Conservation (phyloP, 192 early-diverging fungal species). For the Mortierella hygrophila region DNA sequence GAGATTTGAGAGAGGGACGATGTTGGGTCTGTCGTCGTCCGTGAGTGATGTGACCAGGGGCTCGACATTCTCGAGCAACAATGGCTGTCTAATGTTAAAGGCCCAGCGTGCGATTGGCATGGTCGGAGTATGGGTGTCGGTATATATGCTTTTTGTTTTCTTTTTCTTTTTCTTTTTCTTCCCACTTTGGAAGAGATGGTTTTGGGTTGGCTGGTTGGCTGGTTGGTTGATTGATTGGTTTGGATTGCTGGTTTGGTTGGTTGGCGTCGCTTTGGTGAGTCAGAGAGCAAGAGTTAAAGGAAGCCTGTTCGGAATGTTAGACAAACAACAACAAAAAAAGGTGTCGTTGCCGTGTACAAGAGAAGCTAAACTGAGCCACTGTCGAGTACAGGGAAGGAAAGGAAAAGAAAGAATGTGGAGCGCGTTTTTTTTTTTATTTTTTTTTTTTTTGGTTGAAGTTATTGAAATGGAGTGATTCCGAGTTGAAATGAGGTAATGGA, state of each 20-base stretch:
- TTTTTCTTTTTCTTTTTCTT: neutral
- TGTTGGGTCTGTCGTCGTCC: slow-evolving; percentile 29
- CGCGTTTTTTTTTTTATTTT: neutral
- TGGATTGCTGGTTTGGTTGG: neutral
- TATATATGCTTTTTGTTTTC: neutral
- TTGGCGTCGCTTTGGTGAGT: neutral
- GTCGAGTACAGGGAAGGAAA: neutral
- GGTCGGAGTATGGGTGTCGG: neutral
- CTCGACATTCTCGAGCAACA: slow-evolving; percentile 42
- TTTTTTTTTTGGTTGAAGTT: neutral
- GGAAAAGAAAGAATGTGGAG: neutral
- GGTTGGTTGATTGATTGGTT: neutral
- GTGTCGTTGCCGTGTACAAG: neutral
- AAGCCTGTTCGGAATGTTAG: neutral
- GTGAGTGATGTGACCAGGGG: slow-evolving; percentile 43
- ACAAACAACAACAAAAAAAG: too few relatives aligned
- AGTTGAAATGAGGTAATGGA: neutral
- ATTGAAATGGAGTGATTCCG: neutral
- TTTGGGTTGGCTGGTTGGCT: neutral
- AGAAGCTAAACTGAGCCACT: neutral
- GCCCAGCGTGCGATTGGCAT: slow-evolving; percentile 54
- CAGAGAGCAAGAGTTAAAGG: neutral
- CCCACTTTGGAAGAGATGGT: neutral
- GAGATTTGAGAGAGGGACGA: slow-evolving; percentile 44
- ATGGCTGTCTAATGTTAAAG: slow-evolving; percentile 47